These are phyloP conservation scores for Pseudopyrenochaeta lycopersici DNA, from an alignment of 2,329 filamentous ascomycete genomes.

Conservation along the genomic window DNA sequence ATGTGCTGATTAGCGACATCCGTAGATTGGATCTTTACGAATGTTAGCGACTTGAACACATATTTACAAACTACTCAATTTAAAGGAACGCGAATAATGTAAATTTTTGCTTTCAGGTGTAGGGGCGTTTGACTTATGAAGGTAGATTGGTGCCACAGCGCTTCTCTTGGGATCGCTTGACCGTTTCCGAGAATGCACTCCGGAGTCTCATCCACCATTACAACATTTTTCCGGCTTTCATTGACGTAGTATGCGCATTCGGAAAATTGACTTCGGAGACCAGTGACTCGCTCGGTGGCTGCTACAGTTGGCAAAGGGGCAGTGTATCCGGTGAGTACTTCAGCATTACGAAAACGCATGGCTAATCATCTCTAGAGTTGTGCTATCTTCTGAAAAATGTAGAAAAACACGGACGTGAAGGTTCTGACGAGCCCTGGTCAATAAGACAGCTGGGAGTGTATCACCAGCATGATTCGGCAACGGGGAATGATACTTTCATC, in stretches of 20 bases:
- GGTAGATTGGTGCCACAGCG: constrained; percentile 8
- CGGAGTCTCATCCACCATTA: constrained; percentile 5
- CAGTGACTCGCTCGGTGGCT: constrained; percentile 13
- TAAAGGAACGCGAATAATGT: constrained; percentile 12
- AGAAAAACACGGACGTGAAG: constrained; percentile 14
- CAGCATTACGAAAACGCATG: neutral
- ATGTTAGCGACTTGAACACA: neutral
- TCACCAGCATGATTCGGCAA: constrained; percentile 6
- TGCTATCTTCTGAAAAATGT: constrained; percentile 13
- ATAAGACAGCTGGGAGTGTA: constrained; percentile 17
- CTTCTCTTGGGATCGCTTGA: constrained; percentile 8
- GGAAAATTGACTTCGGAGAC: constrained; percentile 4
- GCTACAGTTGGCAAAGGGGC: neutral
- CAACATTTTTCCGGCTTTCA: constrained; percentile 12
- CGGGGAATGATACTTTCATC: constrained; percentile 8
- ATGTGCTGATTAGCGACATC: neutral
- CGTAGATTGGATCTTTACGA: constrained; percentile 6
- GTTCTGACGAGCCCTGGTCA: constrained; percentile 13
- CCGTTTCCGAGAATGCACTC: constrained; percentile 9
- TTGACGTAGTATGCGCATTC: constrained; percentile 14
- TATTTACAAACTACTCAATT: constrained; percentile 6
- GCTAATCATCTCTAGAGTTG: constrained; percentile 1
- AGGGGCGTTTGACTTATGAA: neutral
- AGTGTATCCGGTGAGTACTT: constrained; percentile 2
- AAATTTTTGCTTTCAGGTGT: neutral